These are phyloP conservation scores for Neurospora sp. DNA, from an alignment of 495 filamentous ascomycete species.

Conservation along the genomic window DNA sequence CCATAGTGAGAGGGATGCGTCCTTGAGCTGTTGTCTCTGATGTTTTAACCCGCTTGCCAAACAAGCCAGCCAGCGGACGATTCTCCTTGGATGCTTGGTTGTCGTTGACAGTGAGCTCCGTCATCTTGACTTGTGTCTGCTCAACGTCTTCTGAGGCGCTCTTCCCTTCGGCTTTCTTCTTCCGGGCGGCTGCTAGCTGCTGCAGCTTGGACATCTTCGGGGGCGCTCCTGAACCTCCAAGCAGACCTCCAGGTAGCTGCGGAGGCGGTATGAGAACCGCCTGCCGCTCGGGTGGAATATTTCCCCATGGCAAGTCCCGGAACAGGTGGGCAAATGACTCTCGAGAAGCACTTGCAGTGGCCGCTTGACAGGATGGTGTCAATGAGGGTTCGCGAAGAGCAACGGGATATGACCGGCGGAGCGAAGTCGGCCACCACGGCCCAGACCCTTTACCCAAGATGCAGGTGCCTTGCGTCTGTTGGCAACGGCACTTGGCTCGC, in stretches of 20 bases:
- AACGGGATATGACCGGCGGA: not conserved
- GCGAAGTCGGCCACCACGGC: not conserved
- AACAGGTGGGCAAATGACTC: constrained; percentile 47
- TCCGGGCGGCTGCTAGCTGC: constrained; percentile 74
- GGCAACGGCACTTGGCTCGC: not conserved
- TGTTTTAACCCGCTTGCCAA: constrained; percentile 23
- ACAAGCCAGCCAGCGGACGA: constrained; percentile 8
- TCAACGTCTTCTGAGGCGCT: constrained; percentile 22
- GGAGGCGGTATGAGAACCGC: constrained; percentile 57
- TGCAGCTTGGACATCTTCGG: constrained; percentile 87
- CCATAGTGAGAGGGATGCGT: constrained; percentile 7
- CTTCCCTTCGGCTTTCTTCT: constrained; percentile 72
- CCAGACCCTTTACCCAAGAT: constrained; percentile 1
- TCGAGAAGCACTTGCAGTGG: not conserved
- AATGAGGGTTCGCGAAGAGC: constrained; percentile 2
- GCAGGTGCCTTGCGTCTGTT: not conserved
- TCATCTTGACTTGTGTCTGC: constrained; percentile 18
- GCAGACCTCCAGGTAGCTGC: constrained; percentile 51
- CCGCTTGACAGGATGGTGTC: not conserved
- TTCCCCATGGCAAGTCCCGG: constrained; percentile 76
- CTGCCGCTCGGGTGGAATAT: constrained; percentile 58
- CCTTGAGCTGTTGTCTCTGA: constrained; percentile 15
- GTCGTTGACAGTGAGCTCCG: constrained; percentile 16
- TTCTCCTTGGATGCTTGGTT: constrained; percentile 13
- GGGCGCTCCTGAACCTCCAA: constrained; percentile 58